A percentile compares a stretch with the other conserved stretches of the same genome.
phyloP scores from a whole-genome alignment of 2,329 filamentous ascomycete genomes.

The Rhinocladiella similis region DNA sequence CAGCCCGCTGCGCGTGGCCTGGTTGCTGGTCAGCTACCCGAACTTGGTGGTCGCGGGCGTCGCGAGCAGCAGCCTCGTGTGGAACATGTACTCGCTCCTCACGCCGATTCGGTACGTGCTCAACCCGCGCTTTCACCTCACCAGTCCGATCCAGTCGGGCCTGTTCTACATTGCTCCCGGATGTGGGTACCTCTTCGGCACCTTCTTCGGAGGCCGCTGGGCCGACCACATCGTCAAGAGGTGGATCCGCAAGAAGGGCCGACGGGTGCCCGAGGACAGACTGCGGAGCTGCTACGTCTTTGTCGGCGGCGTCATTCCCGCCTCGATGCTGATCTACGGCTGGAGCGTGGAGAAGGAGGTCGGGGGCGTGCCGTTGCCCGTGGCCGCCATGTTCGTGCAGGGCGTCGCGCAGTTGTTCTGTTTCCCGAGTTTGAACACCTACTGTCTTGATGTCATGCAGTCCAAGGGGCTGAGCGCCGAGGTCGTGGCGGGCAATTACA shows the following conservation, averaged over 20 bases:
- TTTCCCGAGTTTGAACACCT: slow-evolving; percentile 74
- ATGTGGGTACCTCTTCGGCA: slow-evolving; percentile 67
- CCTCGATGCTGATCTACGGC: slow-evolving; percentile 68
- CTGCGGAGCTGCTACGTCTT: slow-evolving; percentile 61
- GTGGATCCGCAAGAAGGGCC: slow-evolving; percentile 61
- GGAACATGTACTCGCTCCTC: slow-evolving; percentile 72
- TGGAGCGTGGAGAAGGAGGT: slow-evolving; percentile 60
- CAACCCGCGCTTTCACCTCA: slow-evolving; percentile 71
- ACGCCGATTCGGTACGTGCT: slow-evolving; percentile 72
- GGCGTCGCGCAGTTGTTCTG: slow-evolving; percentile 74
- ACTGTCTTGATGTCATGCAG: slow-evolving; percentile 81
- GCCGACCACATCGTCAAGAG: slow-evolving; percentile 66
- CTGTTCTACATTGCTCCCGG: slow-evolving; percentile 76
- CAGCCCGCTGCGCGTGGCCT: slow-evolving; percentile 63
- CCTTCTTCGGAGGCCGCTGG: slow-evolving; percentile 70
- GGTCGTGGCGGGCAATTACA: slow-evolving; percentile 78
- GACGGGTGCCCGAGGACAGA: slow-evolving; percentile 68
- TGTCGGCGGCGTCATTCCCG: slow-evolving; percentile 59
- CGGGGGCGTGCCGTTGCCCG: slow-evolving; percentile 59
- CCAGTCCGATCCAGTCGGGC: slow-evolving; percentile 65
- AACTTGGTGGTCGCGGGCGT: slow-evolving; percentile 66
- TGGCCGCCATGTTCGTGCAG: slow-evolving; percentile 73
- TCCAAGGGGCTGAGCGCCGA: slow-evolving; percentile 61
- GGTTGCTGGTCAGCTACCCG: slow-evolving; percentile 66
- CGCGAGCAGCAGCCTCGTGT: slow-evolving; percentile 64